These are phyloP conservation scores for Misopates orontium DNA, from an alignment of 257 asterid genomes.

Conservation along the genomic window DNA sequence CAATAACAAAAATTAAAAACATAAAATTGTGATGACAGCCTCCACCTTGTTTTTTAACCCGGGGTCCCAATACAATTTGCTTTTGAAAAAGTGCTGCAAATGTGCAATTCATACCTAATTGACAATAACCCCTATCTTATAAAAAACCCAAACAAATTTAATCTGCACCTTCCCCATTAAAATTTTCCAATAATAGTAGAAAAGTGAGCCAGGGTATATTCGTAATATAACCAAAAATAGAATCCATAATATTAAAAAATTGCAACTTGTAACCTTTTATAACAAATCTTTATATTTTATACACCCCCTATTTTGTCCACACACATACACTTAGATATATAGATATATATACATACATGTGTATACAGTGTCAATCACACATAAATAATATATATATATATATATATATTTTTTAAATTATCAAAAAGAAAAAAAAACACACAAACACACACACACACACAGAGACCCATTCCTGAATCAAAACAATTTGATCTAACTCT, in stretches of 20 bases:
- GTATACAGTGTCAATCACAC: constrained; percentile 23
- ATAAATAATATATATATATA: neutral
- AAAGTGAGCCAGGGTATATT: neutral
- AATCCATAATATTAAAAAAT: constrained; percentile 5
- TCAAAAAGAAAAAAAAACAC: neutral
- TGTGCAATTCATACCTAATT: too few relatives aligned
- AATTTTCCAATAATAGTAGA: neutral
- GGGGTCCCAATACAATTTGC: too few relatives aligned
- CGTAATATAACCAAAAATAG: constrained; percentile 14
- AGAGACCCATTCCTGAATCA: constrained; percentile 14
- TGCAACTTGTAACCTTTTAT: neutral
- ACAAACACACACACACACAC: constrained; percentile 1
- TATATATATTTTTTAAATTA: neutral
- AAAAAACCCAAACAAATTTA: neutral
- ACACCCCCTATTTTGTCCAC: constrained; percentile 15
- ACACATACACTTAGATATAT: neutral
- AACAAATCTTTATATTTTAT: neutral
- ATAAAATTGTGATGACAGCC: too few relatives aligned
- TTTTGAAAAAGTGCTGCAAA: too few relatives aligned
- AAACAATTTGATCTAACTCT: constrained; percentile 35
- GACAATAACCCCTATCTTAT: too few relatives aligned
- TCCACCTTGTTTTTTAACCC: too few relatives aligned
- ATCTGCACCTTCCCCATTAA: neutral
- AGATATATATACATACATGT: constrained; percentile 9
- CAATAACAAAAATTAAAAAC: too few relatives aligned